phyloP scores from a whole-genome alignment of 371 early-diverging fungal genomes.

The Mortierella sp. region DNA sequence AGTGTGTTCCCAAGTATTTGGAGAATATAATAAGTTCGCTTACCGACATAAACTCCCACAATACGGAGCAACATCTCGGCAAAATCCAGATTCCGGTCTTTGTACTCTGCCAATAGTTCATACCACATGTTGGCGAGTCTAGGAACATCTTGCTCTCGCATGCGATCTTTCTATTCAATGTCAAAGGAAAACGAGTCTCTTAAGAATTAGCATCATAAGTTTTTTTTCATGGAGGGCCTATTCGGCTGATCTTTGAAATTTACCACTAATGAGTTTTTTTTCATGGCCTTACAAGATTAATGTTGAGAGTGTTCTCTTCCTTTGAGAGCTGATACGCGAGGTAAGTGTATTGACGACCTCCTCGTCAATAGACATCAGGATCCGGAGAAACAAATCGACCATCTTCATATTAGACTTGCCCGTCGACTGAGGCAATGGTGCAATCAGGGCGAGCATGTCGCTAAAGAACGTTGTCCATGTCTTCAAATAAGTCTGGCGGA shows the following conservation, averaged over 20 bases:
- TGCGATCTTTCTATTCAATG: slow-evolving; percentile 78
- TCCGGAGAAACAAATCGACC: slow-evolving; percentile 84
- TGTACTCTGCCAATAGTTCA: slow-evolving; percentile 68
- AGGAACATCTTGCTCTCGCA: slow-evolving; percentile 88
- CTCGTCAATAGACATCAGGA: slow-evolving; percentile 88
- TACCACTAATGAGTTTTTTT: no score
- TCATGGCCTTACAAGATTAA: slow-evolving; percentile 68
- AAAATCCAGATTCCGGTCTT: slow-evolving; percentile 61
- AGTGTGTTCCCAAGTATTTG: slow-evolving; percentile 10
- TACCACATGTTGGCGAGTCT: slow-evolving; percentile 84
- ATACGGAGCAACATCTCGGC: slow-evolving; percentile 72
- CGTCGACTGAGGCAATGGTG: slow-evolving; percentile 37
- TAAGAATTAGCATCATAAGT: background rate
- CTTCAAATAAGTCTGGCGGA: slow-evolving; percentile 84
- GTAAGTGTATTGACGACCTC: slow-evolving; percentile 87
- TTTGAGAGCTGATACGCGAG: slow-evolving; percentile 65
- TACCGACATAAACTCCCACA: slow-evolving; percentile 71
- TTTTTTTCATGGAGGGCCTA: no score
- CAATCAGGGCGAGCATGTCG: slow-evolving; percentile 80
- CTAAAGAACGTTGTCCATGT: slow-evolving; percentile 91
- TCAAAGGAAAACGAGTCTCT: background rate
- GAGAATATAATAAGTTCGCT: no score
- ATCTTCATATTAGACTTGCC: slow-evolving; percentile 64
- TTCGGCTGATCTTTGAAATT: no score
- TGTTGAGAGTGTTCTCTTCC: slow-evolving; percentile 80